Percentiles rank a stretch among this genome's conserved stretches.
These are phyloP conservation scores for Thuja plicata DNA, from an alignment of 83 land plant genomes.

Conservation along the genomic window DNA sequence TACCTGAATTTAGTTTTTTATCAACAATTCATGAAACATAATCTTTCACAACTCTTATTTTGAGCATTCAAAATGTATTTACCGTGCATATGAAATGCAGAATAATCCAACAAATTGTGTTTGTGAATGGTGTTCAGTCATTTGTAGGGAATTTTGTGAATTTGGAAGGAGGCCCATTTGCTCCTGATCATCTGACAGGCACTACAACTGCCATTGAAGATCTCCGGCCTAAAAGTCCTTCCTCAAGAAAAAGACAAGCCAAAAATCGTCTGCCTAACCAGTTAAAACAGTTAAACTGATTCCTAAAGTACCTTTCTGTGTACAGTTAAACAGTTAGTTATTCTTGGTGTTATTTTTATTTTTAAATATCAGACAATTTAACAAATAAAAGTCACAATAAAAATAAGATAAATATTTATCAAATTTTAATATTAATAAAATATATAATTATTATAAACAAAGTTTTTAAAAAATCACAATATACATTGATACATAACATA, in stretches of 20 bases:
- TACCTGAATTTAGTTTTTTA: neutral
- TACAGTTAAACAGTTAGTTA: neutral
- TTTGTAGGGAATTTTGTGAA: conserved; percentile 39
- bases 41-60: neutral
- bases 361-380: too few relatives aligned
- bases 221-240: conserved; percentile 48
- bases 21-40: neutral
- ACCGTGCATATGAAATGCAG: too few relatives aligned
- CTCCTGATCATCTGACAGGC: conserved; percentile 42
- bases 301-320: neutral
- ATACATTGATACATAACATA: too few relatives aligned
- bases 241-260: conserved; percentile 28
- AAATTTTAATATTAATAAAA: too few relatives aligned
- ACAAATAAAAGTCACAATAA: too few relatives aligned
- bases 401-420: too few relatives aligned
- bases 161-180: conserved; percentile 38
- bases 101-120: neutral
- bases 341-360: neutral
- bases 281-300: too few relatives aligned
- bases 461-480: too few relatives aligned
- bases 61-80: too few relatives aligned
- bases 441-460: too few relatives aligned
- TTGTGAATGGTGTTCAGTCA: conserved; percentile 28
- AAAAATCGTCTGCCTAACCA: neutral
- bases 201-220: conserved; percentile 49